These are phyloP conservation scores for Citrus medica DNA, from an alignment of 345 rosid species.

Conservation along the genomic window DNA sequence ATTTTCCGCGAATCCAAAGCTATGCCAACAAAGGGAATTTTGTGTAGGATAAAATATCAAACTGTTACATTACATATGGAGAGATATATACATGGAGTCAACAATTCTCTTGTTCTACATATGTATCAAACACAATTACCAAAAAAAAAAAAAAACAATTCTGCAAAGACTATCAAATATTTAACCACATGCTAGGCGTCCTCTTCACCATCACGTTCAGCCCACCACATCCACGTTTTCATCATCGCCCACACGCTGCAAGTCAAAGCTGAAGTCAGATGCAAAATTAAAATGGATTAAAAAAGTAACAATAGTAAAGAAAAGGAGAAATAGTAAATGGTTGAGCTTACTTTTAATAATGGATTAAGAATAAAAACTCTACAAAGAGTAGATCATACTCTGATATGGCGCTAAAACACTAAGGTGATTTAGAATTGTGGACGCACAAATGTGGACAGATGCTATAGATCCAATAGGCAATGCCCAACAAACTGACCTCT, in stretches of 20 bases:
- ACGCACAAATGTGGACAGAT: not conserved
- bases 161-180: not conserved
- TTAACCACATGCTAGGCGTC: not conserved
- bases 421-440: not conserved
- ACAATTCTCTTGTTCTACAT: not conserved
- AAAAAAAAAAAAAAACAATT: not conserved
- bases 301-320: not conserved
- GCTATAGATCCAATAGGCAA: not conserved
- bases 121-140: not conserved
- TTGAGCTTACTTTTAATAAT: not conserved
- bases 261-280: not conserved
- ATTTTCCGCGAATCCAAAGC: too few species aligned
- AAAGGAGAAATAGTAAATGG: not conserved
- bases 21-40: not conserved
- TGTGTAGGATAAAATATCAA: not conserved
- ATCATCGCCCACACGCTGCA: conserved; percentile 46
- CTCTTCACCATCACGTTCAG: conserved; percentile 25
- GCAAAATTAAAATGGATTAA: not conserved
- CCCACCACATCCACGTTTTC: conserved; percentile 38
- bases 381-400: not conserved
- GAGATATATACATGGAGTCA: not conserved
- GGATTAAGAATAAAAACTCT: not conserved
- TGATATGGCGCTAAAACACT: not conserved
- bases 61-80: not conserved
- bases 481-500: conserved; percentile 30